Evolutionary conservation across 352 stramenopile species (phyloP), one percentile per base, ranked within the genome.

Genomic region (Globisporangium radiosum): DNA sequence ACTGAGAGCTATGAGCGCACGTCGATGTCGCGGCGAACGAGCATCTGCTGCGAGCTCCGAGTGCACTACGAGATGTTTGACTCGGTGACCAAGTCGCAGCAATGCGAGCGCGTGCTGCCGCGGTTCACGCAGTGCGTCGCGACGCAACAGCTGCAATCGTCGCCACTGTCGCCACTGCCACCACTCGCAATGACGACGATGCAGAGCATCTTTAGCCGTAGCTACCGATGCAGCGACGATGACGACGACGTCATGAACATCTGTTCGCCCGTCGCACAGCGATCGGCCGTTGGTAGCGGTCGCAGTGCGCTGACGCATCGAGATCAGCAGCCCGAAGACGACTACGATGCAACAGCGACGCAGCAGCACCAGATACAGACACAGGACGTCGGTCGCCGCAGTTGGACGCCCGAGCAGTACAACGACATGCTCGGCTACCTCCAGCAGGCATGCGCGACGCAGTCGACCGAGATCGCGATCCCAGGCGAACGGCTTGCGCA

Each of bases 391-490:
- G 42, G 15, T 10, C 43, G 14, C 36, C 17, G 50, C 38, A 44
- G 63, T 9, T 82, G 73, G 73, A 71, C 63, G 8, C 63, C 66
- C n/a, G 60, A 70, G 48, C 65, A 76, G 54, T 84, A 79, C 61
- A 68, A 71, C 52, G 63, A 60, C 7, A 61, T 84, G 59, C 61
- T 84, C 5, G 66, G 65, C n/a, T 65, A 77, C 25, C 56, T 84
- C 4, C 65, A 84, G 47, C 57, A 76, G 2, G 60, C 59, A 4
- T 75, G 69, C 36, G 54, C 65, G 36, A 69, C 62, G 1, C 52
- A 65, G 15, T 65, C 57, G 5, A 50, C 60, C 0, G 66, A 73
- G 15, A 66, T 83, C 49, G 54, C 59, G 44, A 56, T 83, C 52
- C 73, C 73, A 13, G 63, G 57, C 6, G 59, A 61, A 40, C 72